Conservation (phyloP, 2,329 filamentous ascomycete genomes). For the Clarireedia monteithiana region DNA sequence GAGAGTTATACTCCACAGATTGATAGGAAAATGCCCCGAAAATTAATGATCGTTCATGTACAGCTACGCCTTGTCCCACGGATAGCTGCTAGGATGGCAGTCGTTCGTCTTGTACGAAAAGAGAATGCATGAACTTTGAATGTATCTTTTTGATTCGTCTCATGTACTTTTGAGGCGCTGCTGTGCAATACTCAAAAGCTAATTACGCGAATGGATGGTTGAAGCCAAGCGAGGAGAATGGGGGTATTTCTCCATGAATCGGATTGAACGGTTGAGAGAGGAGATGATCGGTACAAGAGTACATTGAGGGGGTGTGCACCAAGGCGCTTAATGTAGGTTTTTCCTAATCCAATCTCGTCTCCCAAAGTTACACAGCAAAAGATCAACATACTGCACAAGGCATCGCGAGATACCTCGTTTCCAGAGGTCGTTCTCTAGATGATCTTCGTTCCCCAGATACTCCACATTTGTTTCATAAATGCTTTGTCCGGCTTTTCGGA, state of each 20-base stretch:
- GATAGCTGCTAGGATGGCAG: not conserved
- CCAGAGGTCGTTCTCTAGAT: not conserved
- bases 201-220: not conserved
- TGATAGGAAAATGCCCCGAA: not conserved
- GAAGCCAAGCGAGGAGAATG: not conserved
- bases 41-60: not conserved
- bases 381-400: not conserved
- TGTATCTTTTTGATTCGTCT: not conserved
- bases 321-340: not conserved
- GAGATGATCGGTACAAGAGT: not conserved
- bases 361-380: not conserved
- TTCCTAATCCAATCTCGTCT: not conserved
- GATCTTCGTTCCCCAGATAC: not conserved
- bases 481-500: not conserved
- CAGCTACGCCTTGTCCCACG: not conserved
- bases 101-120: not conserved
- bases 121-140: too few species aligned
- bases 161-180: not conserved
- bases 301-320: not conserved
- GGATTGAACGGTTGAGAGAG: not conserved
- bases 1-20: too few species aligned
- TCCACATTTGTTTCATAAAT: not conserved
- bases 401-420: not conserved
- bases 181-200: not conserved
- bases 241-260: not conserved